Evolutionary conservation across 2,329 filamentous ascomycete species (phyloP).

Genomic region (Colletotrichum lupini): DNA sequence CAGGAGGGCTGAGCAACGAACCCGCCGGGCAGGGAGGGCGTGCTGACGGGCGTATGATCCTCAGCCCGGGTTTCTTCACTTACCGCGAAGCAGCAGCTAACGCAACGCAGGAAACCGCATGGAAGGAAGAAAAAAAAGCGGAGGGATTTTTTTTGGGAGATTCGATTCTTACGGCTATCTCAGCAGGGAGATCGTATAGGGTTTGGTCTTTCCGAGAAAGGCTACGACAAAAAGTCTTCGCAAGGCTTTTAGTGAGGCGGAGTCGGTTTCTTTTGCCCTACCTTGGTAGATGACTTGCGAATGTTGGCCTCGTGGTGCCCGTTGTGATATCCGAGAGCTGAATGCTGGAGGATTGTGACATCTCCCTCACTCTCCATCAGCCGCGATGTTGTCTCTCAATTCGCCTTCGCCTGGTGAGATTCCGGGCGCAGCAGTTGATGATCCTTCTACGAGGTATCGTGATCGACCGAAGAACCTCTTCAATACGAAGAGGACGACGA

Average conservation of each 20-base stretch:
- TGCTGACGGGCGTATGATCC: not conserved
- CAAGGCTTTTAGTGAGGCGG: not conserved
- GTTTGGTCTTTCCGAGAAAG: not conserved
- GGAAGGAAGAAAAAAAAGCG: not conserved
- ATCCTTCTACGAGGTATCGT: not conserved
- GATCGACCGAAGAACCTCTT: not conserved
- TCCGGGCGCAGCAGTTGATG: constrained; percentile 2
- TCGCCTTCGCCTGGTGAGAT: not conserved
- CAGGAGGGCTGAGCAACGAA: constrained; percentile 17
- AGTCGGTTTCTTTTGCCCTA: not conserved
- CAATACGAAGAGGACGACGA: not conserved
- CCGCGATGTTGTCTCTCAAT: not conserved
- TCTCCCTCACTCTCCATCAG: not conserved
- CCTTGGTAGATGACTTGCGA: not conserved
- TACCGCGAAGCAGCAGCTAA: not conserved
- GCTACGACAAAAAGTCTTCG: not conserved
- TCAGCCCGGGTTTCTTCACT: not conserved
- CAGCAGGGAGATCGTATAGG: too few relatives aligned
- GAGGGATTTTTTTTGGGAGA: not conserved
- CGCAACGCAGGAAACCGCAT: not conserved
- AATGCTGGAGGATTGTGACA: too few relatives aligned
- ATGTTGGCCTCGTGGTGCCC: not conserved
- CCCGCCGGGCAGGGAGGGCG: not conserved
- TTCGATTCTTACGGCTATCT: too few relatives aligned
- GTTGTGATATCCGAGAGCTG: not conserved